Evolutionary conservation across 108 stramenopile species (phyloP).

Genomic region (Tribonema minus): DNA sequence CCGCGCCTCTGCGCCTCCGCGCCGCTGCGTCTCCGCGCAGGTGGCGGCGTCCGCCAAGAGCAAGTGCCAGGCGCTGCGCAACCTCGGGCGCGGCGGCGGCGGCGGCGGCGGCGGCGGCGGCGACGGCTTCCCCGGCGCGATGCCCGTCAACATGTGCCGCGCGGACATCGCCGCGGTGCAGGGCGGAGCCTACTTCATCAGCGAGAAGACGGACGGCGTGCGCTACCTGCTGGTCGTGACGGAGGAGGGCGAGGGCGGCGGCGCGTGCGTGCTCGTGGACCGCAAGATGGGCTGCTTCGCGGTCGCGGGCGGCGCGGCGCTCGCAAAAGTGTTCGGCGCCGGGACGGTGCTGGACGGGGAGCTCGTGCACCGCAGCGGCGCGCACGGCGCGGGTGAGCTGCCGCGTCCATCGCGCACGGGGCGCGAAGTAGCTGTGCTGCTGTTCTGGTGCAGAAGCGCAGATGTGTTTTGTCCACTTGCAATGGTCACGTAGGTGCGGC

Average conservation of each 20-base stretch:
- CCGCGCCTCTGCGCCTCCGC: too few relatives aligned
- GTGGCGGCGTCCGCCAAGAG: conserved; percentile 6
- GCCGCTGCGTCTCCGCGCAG: too few relatives aligned
- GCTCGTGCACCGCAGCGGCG: conserved; percentile 74
- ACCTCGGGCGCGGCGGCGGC: too few relatives aligned
- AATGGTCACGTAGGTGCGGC: too few relatives aligned
- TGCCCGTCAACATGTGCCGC: conserved; percentile 91
- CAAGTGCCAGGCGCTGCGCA: background rate
- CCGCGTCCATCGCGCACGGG: too few relatives aligned
- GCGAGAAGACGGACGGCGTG: conserved; percentile 95
- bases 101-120: background rate
- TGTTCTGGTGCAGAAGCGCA: too few relatives aligned
- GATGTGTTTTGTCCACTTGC: too few relatives aligned
- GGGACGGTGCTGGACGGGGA: conserved; percentile 92
- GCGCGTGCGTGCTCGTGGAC: conserved; percentile 78
- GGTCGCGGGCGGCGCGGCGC: conserved; percentile 15
- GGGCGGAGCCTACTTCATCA: conserved; percentile 72
- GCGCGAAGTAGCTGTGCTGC: too few relatives aligned
- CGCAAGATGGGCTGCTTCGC: conserved; percentile 66
- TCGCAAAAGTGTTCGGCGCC: conserved; percentile 8
- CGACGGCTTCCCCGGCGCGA: conserved; percentile 72
- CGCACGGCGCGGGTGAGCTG: too few relatives aligned
- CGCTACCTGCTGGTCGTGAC: conserved; percentile 85
- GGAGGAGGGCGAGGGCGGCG: conserved; percentile 50
- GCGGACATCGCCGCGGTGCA: conserved; percentile 85